A percentile compares a stretch with the other conserved stretches of the same genome.
phyloP scores from a whole-genome alignment of 192 early-diverging fungal species.

The Backusella tuberculispora region DNA sequence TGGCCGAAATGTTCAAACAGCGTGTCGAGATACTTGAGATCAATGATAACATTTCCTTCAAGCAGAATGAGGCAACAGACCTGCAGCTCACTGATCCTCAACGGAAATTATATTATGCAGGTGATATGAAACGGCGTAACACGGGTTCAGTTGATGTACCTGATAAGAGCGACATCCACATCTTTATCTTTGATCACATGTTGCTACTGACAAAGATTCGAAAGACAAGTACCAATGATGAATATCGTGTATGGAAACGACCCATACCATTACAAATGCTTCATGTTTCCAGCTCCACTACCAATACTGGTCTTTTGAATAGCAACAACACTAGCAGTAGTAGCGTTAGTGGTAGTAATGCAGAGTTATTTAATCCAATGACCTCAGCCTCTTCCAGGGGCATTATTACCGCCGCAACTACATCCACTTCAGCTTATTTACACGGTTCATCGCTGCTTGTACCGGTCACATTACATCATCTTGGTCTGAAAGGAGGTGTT shows the following conservation, averaged over 20 bases:
- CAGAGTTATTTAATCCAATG: neutral
- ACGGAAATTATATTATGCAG: conserved; percentile 77
- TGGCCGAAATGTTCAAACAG: conserved; percentile 23
- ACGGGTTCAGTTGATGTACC: conserved; percentile 41
- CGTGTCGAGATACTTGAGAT: conserved; percentile 30
- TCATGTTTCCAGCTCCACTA: neutral
- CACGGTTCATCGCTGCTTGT: neutral
- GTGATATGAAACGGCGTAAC: conserved; percentile 62
- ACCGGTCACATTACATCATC: conserved; percentile 32
- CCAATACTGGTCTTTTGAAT: neutral
- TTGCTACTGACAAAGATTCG: conserved; percentile 71
- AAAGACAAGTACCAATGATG: conserved; percentile 62
- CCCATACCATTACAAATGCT: conserved; percentile 87
- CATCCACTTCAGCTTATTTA: neutral
- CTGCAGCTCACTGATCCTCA: conserved; percentile 74
- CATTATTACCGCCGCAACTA: neutral
- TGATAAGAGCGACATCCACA: conserved; percentile 68
- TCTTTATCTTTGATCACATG: conserved; percentile 91
- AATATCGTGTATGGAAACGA: conserved; percentile 63
- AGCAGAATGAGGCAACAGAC: conserved; percentile 54
- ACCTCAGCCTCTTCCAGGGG: neutral
- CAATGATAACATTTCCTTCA: conserved; percentile 33
- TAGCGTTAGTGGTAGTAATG: neutral
- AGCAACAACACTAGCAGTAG: neutral
- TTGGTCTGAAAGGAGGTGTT: conserved; percentile 47